These are phyloP conservation scores for Botrytis galanthina DNA, from an alignment of 2,329 filamentous ascomycete species.

Conservation along the genomic window DNA sequence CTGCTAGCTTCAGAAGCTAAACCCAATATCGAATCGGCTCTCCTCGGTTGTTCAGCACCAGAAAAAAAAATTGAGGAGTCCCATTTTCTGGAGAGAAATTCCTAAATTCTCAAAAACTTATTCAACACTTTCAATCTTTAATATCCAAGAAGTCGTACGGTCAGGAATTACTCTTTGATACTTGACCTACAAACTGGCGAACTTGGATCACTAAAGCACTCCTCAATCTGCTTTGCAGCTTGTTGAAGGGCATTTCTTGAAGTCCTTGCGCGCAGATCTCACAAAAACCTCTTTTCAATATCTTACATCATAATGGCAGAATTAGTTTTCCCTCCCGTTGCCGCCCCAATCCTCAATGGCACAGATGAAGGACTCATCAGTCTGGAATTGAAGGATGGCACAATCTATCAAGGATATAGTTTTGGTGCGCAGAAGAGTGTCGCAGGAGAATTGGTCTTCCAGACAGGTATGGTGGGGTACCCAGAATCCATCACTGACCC, in stretches of 20 bases:
- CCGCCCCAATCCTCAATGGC: slow-evolving; percentile 28
- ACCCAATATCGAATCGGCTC: neutral
- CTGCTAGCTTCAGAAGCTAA: neutral
- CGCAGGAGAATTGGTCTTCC: slow-evolving; percentile 96
- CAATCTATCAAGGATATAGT: slow-evolving; percentile 89
- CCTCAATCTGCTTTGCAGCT: slow-evolving; percentile 27
- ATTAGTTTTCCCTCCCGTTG: slow-evolving; percentile 29
- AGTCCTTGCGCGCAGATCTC: neutral
- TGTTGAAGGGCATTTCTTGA: slow-evolving; percentile 23
- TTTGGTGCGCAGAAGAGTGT: slow-evolving; percentile 95
- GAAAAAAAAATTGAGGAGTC: slow-evolving; percentile 4
- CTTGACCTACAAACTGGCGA: slow-evolving; percentile 17
- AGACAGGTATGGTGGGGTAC: slow-evolving; percentile 99
- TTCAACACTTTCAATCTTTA: neutral
- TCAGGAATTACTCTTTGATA: neutral
- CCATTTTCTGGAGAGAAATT: slow-evolving; percentile 6
- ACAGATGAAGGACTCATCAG: slow-evolving; percentile 65
- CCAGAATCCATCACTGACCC: slow-evolving; percentile 89
- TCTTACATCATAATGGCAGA: slow-evolving; percentile 22
- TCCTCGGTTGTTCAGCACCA: slow-evolving; percentile 11
- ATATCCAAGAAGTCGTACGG: neutral
- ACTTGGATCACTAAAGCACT: slow-evolving; percentile 16
- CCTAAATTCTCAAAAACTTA: neutral
- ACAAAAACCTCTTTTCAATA: neutral
- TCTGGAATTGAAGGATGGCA: slow-evolving; percentile 90